phyloP scores from a whole-genome alignment of 2,329 filamentous ascomycete species.

The Tolypocladium guangdongense region DNA sequence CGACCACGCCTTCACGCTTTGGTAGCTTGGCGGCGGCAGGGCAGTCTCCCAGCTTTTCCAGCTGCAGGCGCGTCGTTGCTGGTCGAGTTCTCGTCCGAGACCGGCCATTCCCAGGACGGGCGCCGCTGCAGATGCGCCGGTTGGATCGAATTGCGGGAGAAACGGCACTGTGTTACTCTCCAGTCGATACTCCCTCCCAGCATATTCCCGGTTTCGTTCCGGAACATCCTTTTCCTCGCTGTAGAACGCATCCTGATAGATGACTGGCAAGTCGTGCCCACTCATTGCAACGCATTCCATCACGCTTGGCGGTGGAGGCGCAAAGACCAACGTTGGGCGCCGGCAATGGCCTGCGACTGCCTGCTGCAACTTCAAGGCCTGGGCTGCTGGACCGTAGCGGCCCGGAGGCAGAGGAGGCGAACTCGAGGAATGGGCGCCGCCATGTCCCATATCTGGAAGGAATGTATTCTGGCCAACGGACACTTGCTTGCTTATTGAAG shows the following conservation, averaged over 20 bases:
- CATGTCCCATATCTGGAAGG: background rate
- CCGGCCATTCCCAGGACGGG: constrained; percentile 36
- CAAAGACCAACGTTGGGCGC: constrained; percentile 11
- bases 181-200: constrained; percentile 73
- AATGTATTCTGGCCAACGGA: constrained; percentile 6
- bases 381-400: background rate
- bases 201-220: constrained; percentile 67
- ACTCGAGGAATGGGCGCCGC: background rate
- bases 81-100: constrained; percentile 38
- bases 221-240: constrained; percentile 77
- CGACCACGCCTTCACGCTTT: constrained; percentile 63
- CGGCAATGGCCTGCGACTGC: background rate
- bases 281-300: constrained; percentile 11
- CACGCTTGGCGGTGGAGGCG: constrained; percentile 15
- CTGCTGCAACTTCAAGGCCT: background rate
- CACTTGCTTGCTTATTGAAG: constrained; percentile 11
- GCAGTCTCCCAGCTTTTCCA: constrained; percentile 64
- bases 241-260: constrained; percentile 83
- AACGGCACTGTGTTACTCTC: constrained; percentile 66
- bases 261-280: constrained; percentile 39
- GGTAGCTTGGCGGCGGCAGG: constrained; percentile 54
- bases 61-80: constrained; percentile 40
- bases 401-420: background rate
- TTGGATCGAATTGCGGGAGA: constrained; percentile 66
- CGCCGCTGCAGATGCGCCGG: constrained; percentile 39